Conservation (phyloP, 169 alveolate genomes). For the Plasmodium cynomolgi region DNA sequence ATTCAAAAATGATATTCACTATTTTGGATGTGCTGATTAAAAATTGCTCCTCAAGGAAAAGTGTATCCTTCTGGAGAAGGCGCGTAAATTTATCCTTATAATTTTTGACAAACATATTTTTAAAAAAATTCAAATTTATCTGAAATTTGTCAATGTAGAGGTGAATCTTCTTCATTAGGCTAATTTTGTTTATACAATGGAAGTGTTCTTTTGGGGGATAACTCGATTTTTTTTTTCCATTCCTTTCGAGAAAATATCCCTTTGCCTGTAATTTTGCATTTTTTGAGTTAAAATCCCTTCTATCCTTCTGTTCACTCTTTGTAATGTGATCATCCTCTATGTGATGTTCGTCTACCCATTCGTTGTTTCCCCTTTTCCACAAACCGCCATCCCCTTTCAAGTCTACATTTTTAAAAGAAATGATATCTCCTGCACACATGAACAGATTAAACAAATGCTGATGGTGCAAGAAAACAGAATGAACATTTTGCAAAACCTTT, state of each 20-base stretch:
- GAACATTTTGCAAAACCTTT: slow-evolving; percentile 45
- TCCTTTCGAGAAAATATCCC: not conserved
- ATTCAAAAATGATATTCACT: slow-evolving; percentile 34
- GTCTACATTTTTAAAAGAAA: not conserved
- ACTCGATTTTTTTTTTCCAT: not conserved
- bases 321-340: not conserved
- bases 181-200: slow-evolving; percentile 37
- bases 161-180: slow-evolving; percentile 25
- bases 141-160: slow-evolving; percentile 44
- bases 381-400: not conserved
- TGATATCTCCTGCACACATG: slow-evolving; percentile 12
- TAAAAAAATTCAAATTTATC: slow-evolving; percentile 41
- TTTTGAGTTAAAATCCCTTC: not conserved
- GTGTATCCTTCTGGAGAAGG: slow-evolving; percentile 37
- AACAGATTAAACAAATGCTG: slow-evolving; percentile 27
- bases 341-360: not conserved
- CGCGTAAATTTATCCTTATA: slow-evolving; percentile 32
- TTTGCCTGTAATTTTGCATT: not conserved
- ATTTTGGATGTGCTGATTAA: slow-evolving; percentile 43
- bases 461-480: slow-evolving; percentile 18
- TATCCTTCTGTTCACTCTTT: not conserved
- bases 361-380: not conserved
- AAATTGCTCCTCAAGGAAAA: slow-evolving; percentile 37
- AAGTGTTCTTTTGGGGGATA: not conserved
- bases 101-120: slow-evolving; percentile 54